Evolutionary conservation across 306 rosid genomes (phyloP), one percentile per base, ranked within the genome.

Genomic region (Prunus mongolica): DNA sequence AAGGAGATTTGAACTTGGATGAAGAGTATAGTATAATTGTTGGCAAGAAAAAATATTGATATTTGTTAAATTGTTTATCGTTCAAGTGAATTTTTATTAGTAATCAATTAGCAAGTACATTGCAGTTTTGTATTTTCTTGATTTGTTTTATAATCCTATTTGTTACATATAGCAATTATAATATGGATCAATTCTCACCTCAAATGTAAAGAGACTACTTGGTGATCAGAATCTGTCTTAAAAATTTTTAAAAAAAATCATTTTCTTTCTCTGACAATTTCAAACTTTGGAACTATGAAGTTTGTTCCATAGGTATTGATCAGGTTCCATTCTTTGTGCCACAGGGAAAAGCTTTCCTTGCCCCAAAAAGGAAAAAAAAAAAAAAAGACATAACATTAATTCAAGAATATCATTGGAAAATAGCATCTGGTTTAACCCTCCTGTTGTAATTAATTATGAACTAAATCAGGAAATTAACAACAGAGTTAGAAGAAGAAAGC

Each of bases 271-370:
- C 65, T 72, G 76, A 57, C 76, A 73, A 30, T 41, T 73, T 44
- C 16, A 22, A 20, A 20, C 68, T 4, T 73, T 45, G 57, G 68
- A 73, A 58, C 56, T n/a, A 73, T 44, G 68, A 44, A 44, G 22
- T 73, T 60, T 73, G 77, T 58, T 73, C 67, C 49, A 44, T 41
- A 44, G 76, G 25, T 22, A 19, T 71, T 38, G 5, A 55, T 41
- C 46, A 22, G 63, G 49, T 71, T 71, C 67, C 55, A 18, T 24
- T 73, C 56, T 58, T 44, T 58, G 56, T 72, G 51, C 67, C 28
- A 1, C 66, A 72, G 65, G 38, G 46, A 69, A 13, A 54, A 32
- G 11, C 65, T 55, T 34, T 32, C 76, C 52, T 13, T 45, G 16
- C 8, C 71, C 16, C 18, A 69, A 50, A 12, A 32, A 49, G 9